Conservation (phyloP, 2,329 filamentous ascomycete species). For the Nemania sp. region DNA sequence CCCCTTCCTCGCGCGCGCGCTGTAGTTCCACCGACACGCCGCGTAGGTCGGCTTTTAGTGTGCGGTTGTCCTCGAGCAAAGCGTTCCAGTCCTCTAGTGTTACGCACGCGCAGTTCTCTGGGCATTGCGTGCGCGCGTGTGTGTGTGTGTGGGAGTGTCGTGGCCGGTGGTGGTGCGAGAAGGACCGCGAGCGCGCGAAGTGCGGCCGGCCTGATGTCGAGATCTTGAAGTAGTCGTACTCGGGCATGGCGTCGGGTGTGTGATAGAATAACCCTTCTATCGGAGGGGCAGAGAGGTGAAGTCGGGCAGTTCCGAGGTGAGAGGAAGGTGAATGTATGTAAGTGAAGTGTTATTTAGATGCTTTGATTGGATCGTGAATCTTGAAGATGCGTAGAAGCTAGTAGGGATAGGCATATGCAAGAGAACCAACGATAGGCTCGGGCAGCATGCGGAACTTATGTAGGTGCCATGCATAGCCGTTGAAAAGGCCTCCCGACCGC, state of each 20-base stretch:
- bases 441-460: slow-evolving; percentile 28
- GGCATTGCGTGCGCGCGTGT: slow-evolving; percentile 22
- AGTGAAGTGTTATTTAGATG: neutral
- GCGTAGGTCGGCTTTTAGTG: slow-evolving; percentile 29
- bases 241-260: slow-evolving; percentile 11
- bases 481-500: slow-evolving; percentile 32
- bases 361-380: slow-evolving; percentile 16
- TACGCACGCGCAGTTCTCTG: slow-evolving; percentile 35
- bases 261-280: slow-evolving; percentile 25
- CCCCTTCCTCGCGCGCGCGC: too few relatives aligned
- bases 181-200: slow-evolving; percentile 32
- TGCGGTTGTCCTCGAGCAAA: slow-evolving; percentile 30
- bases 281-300: slow-evolving; percentile 8
- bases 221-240: slow-evolving; percentile 29
- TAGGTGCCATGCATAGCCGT: slow-evolving; percentile 30
- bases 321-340: slow-evolving; percentile 19
- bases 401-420: slow-evolving; percentile 28
- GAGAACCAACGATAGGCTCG: slow-evolving; percentile 27
- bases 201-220: slow-evolving; percentile 19
- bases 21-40: too few relatives aligned
- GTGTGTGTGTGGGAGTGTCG: neutral
- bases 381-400: slow-evolving; percentile 33
- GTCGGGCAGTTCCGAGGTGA: slow-evolving; percentile 13
- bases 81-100: slow-evolving; percentile 32
- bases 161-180: slow-evolving; percentile 24